Percentiles rank a stretch among this genome's conserved stretches.
Conservation (phyloP, 305 asterid genomes). For the Petunia hybrid region DNA sequence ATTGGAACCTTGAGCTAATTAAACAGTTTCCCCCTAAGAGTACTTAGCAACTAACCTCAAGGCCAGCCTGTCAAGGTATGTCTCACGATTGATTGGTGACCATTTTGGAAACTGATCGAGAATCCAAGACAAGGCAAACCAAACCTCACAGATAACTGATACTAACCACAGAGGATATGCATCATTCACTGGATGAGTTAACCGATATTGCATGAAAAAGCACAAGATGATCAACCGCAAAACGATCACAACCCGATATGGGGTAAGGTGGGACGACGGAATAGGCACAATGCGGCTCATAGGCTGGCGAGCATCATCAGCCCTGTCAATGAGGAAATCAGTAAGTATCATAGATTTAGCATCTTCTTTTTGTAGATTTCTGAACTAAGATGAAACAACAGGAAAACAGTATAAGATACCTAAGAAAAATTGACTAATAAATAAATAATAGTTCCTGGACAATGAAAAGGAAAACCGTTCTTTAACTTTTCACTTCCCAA, state of each 20-base stretch:
- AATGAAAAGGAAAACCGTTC: not conserved
- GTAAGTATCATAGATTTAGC: not conserved
- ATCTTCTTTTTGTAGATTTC: not conserved
- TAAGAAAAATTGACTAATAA: conserved; percentile 8
- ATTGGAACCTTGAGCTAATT: conserved; percentile 13
- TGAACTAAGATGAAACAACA: conserved; percentile 16
- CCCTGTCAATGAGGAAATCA: conserved; percentile 36
- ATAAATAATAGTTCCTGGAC: conserved; percentile 19
- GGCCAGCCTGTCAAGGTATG: conserved; percentile 77
- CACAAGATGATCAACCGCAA: conserved; percentile 74
- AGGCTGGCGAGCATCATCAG: conserved; percentile 49
- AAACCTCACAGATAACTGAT: conserved; percentile 82
- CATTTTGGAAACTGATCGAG: conserved; percentile 84
- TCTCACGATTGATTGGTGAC: conserved; percentile 78
- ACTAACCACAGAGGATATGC: conserved; percentile 83
- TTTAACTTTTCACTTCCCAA: not conserved
- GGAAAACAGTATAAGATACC: not conserved
- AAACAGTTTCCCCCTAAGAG: conserved; percentile 26
- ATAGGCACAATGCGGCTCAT: conserved; percentile 53
- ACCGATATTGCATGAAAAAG: conserved; percentile 78
- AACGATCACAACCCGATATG: conserved; percentile 64
- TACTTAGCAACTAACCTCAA: conserved; percentile 57
- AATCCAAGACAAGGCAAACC: conserved; percentile 89
- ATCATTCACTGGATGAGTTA: conserved; percentile 72
- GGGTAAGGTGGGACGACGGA: conserved; percentile 47